Percentiles rank a stretch among this genome's conserved stretches.
phyloP scores from a whole-genome alignment of 1,139 yeast species.

The Scheffersomyces insectosa region DNA sequence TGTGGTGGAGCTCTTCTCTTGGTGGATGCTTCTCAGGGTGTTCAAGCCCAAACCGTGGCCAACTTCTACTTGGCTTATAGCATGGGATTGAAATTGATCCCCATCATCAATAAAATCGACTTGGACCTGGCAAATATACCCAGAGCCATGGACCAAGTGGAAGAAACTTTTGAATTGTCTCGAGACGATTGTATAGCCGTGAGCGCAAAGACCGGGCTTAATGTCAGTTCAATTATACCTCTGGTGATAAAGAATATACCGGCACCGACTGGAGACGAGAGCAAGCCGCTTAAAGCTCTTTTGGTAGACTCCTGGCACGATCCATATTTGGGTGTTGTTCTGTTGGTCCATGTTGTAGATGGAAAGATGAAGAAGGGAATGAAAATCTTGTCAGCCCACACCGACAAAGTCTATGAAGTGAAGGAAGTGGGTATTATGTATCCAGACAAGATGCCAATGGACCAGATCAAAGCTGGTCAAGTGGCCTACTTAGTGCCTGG shows the following conservation, averaged over 20 bases:
- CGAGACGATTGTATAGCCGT: constrained; percentile 77
- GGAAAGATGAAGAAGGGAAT: constrained; percentile 76
- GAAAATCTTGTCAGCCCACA: constrained; percentile 75
- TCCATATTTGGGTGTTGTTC: constrained; percentile 87
- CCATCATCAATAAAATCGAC: constrained; percentile 91
- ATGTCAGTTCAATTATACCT: constrained; percentile 76
- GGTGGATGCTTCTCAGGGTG: constrained; percentile 95
- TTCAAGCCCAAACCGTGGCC: constrained; percentile 97
- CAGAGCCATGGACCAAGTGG: constrained; percentile 79
- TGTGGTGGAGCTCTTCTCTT: constrained; percentile 92
- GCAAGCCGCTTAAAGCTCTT: constrained; percentile 68
- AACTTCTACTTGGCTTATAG: constrained; percentile 89
- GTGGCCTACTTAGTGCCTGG: constrained; percentile 94
- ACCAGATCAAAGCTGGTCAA: constrained; percentile 76
- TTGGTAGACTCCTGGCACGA: constrained; percentile 98
- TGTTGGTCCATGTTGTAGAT: constrained; percentile 82
- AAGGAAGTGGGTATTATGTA: constrained; percentile 95
- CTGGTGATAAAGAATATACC: constrained; percentile 79
- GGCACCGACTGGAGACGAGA: constrained; percentile 56
- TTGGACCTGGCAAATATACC: constrained; percentile 85
- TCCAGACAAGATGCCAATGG: constrained; percentile 75
- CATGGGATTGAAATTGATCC: constrained; percentile 77
- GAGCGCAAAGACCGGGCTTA: constrained; percentile 88
- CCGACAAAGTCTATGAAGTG: constrained; percentile 74
- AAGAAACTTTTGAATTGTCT: constrained; percentile 77